Base-by-base conservation (phyloP, 2,329 filamentous ascomycete genomes). In the Verticillium albo-atrum region DNA sequence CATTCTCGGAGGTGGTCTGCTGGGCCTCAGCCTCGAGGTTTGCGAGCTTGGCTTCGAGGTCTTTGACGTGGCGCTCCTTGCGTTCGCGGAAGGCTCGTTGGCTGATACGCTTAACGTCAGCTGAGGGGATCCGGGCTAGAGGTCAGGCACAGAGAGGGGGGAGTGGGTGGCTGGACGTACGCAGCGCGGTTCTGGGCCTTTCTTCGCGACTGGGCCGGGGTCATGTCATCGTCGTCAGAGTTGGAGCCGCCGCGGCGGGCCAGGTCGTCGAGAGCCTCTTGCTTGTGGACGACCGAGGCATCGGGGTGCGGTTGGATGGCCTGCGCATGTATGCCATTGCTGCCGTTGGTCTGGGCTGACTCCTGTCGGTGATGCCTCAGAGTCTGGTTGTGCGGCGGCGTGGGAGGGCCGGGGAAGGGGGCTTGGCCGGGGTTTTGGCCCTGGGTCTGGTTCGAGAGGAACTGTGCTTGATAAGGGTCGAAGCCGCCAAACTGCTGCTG, bases 11-110 rank as follows among this genome's bases (percentile, higher is more conserved):
- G 47, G 88, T 84, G 0, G 95, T 83, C 34, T 85, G 82, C 58
- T 87, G 84, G 56, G 91, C 89, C 55, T 88, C 86, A 61, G 87
- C 86, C 71, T 96, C 89, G 32, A 97, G 85, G 55, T 80, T 82
- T 55, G 85, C 88, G 28, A 98, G 86, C 72, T 96, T 95, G 60
- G 87, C 85, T 75, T 98, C 93, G 26, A 98, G 87, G 62, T 98
- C 92, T 72, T 93, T 93, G 63, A 98, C 92, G 70, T 96, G 93
- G 60, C 88, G 89, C 73, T 98, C 94, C 75, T 98, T 98, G 66
- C 94, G 89, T 75, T 98, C 94, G 62, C 94, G 91, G 74, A 98
- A 98, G 32, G 95, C 94, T 67, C 94, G 89, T 82, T 98, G 95
- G 54, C 94, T 97, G 63, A 28, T 35, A 28, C 59, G 15, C 17